phyloP scores from a whole-genome alignment of 352 stramenopile species.

The Phytophthora litchii region DNA sequence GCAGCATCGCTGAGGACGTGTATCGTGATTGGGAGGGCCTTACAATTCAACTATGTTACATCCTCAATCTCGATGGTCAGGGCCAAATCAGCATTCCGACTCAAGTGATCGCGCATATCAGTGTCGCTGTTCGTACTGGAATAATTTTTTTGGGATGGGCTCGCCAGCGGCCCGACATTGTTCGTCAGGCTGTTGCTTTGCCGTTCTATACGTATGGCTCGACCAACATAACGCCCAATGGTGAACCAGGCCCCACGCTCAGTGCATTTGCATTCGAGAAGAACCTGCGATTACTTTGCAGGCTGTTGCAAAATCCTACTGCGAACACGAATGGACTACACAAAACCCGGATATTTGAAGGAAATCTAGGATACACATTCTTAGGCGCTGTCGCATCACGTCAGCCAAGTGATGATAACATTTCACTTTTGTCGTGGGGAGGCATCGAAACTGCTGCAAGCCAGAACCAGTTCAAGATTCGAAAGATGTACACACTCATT shows the following conservation, averaged over 20 bases:
- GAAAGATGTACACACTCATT: constrained; percentile 86
- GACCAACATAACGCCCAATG: constrained; percentile 1
- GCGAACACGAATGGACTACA: constrained; percentile 11
- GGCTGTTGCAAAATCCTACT: constrained; percentile 38
- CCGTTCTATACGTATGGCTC: constrained; percentile 56
- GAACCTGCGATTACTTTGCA: constrained; percentile 61
- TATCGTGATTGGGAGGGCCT: constrained; percentile 86
- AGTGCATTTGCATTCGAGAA: constrained; percentile 69
- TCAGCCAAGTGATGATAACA: constrained; percentile 31
- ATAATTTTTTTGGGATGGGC: constrained; percentile 82
- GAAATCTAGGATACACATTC: constrained; percentile 76
- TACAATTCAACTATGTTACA: constrained; percentile 82
- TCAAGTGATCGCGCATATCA: constrained; percentile 59
- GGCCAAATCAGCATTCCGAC: constrained; percentile 57
- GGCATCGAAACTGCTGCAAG: constrained; percentile 30
- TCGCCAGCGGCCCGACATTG: constrained; percentile 59
- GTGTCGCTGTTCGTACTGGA: constrained; percentile 73
- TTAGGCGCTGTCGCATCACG: constrained; percentile 47
- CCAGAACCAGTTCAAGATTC: constrained; percentile 60
- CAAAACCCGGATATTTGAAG: constrained; percentile 38
- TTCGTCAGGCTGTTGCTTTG: constrained; percentile 64
- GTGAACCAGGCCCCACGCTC: constrained; percentile 36
- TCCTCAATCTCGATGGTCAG: constrained; percentile 71
- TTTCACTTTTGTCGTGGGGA: constrained; percentile 43
- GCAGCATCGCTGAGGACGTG: constrained; percentile 73